Evolutionary conservation across 768 basidiomycete genomes (phyloP), one percentile per base, ranked within the genome.

Genomic region (Heimioporus sp.): DNA sequence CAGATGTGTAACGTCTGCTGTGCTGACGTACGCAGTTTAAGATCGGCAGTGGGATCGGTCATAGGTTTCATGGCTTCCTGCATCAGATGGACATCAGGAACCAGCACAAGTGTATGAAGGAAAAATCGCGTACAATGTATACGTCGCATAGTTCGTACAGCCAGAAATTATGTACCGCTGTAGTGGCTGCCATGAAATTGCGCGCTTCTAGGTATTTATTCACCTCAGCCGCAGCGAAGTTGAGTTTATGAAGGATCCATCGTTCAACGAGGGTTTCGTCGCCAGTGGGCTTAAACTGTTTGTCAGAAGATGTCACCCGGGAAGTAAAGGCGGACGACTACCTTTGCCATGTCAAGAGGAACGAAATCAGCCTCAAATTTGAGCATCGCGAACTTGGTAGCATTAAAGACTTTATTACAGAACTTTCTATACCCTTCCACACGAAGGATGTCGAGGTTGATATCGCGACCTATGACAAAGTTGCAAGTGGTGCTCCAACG

Each of bases 381-480:
- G 69, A 98, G 83, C 89, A 98, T 93, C n/a, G 95, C 96, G 62
- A 99, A 98, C 71, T 95, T 95, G 43, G 94, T 98, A 1, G 97
- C 97, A 65, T 99, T 99, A 80, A 96, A 98, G 24, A 98, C 85
- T 77, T 98, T 98, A 76, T 99, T 99, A 76, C 97, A 98, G 77
- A 99, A 99, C 72, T 98, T 98, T 71, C 97, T 85, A 71, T 98
- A 98, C 2, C 95, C 97, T 72, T 98, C 95, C 31, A 98, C 93
- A 47, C 94, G 86, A 56, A 92, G 72, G 59, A 99, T 94, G 66
- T 98, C 94, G 54, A 99, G 76, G 68, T 98, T 97, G 75, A 99
- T 96, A 71, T 98, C 96, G 41, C 95, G 90, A 28, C 93, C 94
- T 93, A 52, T 9, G 38, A 40, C 15, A 17, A n/a, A 31, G 37